phyloP scores from a whole-genome alignment of 805 yeast genomes.

The Cyberlindnera galapagoensis region DNA sequence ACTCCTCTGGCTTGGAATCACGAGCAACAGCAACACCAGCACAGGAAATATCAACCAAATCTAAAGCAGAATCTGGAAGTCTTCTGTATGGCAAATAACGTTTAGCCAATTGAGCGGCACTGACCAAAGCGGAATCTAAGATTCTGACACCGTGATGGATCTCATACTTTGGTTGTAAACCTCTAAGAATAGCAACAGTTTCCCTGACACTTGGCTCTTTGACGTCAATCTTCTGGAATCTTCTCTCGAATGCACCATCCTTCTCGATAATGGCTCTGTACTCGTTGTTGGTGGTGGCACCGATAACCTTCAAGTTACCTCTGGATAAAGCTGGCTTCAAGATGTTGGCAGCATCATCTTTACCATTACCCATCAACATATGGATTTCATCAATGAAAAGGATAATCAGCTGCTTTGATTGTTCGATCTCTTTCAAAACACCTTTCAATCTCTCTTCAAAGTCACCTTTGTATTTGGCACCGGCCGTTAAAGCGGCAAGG shows the following conservation, averaged over 20 bases:
- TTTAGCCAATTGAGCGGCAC: slow-evolving; percentile 92
- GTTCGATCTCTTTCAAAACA: slow-evolving; percentile 88
- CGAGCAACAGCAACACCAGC: slow-evolving; percentile 97
- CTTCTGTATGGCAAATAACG: slow-evolving; percentile 92
- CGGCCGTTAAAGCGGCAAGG: slow-evolving; percentile 94
- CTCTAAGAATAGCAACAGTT: slow-evolving; percentile 94
- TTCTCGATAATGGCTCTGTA: slow-evolving; percentile 89
- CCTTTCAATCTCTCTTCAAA: slow-evolving; percentile 98
- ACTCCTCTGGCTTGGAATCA: slow-evolving; percentile 95
- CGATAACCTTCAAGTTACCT: slow-evolving; percentile 93
- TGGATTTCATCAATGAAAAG: slow-evolving; percentile 96
- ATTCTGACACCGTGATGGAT: slow-evolving; percentile 97
- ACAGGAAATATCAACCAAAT: slow-evolving; percentile 91
- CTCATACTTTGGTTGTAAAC: slow-evolving; percentile 91
- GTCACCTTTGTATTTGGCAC: slow-evolving; percentile 98
- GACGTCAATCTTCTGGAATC: slow-evolving; percentile 96
- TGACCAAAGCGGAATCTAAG: slow-evolving; percentile 86
- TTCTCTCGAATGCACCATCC: slow-evolving; percentile 98
- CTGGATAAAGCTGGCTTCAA: slow-evolving; percentile 96
- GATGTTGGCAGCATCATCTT: slow-evolving; percentile 92
- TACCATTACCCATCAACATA: slow-evolving; percentile 99
- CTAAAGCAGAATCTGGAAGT: slow-evolving; percentile 96
- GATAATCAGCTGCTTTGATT: slow-evolving; percentile 77
- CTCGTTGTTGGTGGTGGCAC: slow-evolving; percentile 95
- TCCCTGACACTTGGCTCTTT: slow-evolving; percentile 89